Evolutionary conservation across 2,329 filamentous ascomycete species (phyloP), one percentile per base, ranked within the genome.

Genomic region (Epichloe festucae): DNA sequence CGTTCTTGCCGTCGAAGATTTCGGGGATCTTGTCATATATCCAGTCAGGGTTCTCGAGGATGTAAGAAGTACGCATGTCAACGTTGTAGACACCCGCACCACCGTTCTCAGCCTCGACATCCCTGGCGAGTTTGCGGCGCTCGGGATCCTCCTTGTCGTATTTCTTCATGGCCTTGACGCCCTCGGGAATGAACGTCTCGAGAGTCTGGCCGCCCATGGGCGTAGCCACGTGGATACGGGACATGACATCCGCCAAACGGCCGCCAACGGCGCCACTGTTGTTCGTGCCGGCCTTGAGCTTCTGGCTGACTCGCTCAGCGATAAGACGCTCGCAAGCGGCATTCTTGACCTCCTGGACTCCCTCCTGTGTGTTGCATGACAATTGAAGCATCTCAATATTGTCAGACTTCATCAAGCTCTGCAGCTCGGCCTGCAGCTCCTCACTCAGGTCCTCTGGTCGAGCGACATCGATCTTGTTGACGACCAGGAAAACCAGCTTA

Each of bases 401-500:
- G 51, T 86, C 86, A 46, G 87, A 81, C 70, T 93, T 93, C 54
- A 93, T 74, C 57, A 98, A 79, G 27, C 79, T 73, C 64, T 95
- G 81, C 42, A 98, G 73, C 63, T 91, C 79, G 51, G 82, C 79
- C 65, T 91, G 85, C 23, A 84, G 82, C 60, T 87, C 87, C 6
- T 81, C 72, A 57, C 93, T 86, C 39, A 98, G 73, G 64, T 97
- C 89, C 63, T 95, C 89, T 1, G 90, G 89, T 54, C 83, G 81
- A 65, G 85, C 81, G 54, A 97, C 81, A 68, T 98, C 93, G 59
- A 96, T 96, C 78, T 98, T 98, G 83, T 98, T 98, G 71, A 97
- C 79, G 52, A 97, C 88, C 53, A 98, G 79, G 67, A 95, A 97
- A 44, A 97, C 91, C 47, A 97, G 79, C 74, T 97, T 97, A 75